Evolutionary conservation across 768 basidiomycete genomes (phyloP), one percentile per base, ranked within the genome.

Genomic region (Trametes maxima): DNA sequence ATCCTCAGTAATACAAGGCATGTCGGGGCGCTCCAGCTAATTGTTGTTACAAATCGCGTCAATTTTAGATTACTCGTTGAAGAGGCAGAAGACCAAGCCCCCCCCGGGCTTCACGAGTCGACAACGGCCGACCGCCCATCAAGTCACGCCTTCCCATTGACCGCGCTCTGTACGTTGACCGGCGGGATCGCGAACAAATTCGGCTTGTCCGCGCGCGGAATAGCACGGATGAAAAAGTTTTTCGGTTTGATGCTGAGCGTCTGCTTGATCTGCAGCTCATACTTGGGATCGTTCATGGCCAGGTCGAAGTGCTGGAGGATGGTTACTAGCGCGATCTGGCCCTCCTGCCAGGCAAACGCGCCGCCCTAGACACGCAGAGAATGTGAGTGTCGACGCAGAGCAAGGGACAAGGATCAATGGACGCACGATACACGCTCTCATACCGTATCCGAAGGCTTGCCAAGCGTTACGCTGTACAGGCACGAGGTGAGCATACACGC

Each of bases 301-400:
- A 82, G 69, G 62, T 82, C 79, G 69, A 82, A 82, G 49, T 75
- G 76, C 65, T 82, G 80, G 51, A 82, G 67, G 36, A 81, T 66
- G n/a, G 75, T 71, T 0, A 75, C 75, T 40, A 82, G 69, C 13
- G 76, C 74, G 49, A 82, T 73, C 39, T 71, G 65, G 1, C 76
- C 76, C 67, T 82, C 80, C 65, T 82, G 80, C 78, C 77, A 79
- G 0, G 80, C 80, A 37, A 83, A 78, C 0, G 79, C 72, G 14
- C 81, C 74, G 12, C 79, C 79, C 62, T 72, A 40, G 1, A 14
- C 4, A 24, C 16, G 12, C 5, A 45, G 28, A 36, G 5, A 25
- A 14, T 19, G 46, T 24, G 46, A 37, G 6, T 40, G 17, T 37
- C 17, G 28, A n/a, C 56, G 13, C n/a, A 28, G 5, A 4, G 46